A percentile compares a stretch with the other conserved stretches of the same genome.
Evolutionary conservation across 805 yeast genomes (phyloP).

Genomic region (Yamadazyma olivae): DNA sequence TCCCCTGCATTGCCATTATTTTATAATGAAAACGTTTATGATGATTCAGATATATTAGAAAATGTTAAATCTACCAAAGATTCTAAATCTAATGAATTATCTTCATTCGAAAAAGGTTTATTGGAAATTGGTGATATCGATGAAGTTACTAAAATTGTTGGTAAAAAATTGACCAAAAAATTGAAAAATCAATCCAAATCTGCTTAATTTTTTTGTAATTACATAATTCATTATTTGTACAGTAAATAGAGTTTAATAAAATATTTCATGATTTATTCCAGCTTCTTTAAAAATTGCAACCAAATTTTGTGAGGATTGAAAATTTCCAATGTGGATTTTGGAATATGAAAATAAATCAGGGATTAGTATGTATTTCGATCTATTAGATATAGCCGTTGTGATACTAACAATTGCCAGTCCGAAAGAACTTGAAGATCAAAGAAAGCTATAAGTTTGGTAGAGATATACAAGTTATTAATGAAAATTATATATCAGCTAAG

Average conservation of each 20-base stretch:
- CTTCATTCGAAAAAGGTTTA: conserved; percentile 72
- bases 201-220: background rate
- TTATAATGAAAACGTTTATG: conserved; percentile 55
- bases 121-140: conserved; percentile 79
- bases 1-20: conserved; percentile 88
- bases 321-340: conserved; percentile 7
- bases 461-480: background rate
- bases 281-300: background rate
- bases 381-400: no score
- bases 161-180: conserved; percentile 45
- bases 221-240: no score
- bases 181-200: conserved; percentile 5
- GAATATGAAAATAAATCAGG: background rate
- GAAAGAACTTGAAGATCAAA: background rate
- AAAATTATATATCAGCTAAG: conserved; percentile 1
- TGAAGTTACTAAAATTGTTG: conserved; percentile 61
- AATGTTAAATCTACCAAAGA: conserved; percentile 14
- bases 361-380: conserved; percentile 2
- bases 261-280: no score
- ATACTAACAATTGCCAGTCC: background rate
- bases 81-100: conserved; percentile 40
- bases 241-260: no score
- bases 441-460: conserved; percentile 3
- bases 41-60: conserved; percentile 46
- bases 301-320: background rate